Conservation (phyloP, 2,329 filamentous ascomycete genomes). For the Paracamarosporium sp. region DNA sequence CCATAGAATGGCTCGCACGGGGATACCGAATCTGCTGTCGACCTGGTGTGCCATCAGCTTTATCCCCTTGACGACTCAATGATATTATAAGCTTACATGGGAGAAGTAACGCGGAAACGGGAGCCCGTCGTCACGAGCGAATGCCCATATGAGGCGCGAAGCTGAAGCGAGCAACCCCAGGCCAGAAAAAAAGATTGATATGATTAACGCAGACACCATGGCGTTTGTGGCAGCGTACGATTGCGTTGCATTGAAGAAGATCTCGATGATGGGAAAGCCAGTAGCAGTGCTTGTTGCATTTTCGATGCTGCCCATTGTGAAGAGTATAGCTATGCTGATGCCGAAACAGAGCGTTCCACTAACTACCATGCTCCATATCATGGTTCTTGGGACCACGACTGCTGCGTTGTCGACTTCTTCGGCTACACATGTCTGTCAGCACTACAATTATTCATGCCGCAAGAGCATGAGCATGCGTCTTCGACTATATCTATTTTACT, state of each 20-base stretch:
- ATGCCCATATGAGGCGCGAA: slow-evolving; percentile 24
- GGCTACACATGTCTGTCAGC: too few species aligned
- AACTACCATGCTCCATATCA: slow-evolving; percentile 38
- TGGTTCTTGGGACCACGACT: slow-evolving; percentile 33
- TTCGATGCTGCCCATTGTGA: slow-evolving; percentile 38
- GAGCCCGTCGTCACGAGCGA: slow-evolving; percentile 20
- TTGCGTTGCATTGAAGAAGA: slow-evolving; percentile 42
- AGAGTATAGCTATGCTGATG: slow-evolving; percentile 41
- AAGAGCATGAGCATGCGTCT: too few species aligned
- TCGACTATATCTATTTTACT: too few species aligned
- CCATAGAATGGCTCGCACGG: too few species aligned
- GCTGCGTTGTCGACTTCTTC: slow-evolving; percentile 32
- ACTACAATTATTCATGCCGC: too few species aligned
- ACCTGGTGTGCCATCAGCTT: too few species aligned
- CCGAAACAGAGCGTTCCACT: slow-evolving; percentile 35
- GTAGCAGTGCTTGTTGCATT: slow-evolving; percentile 11
- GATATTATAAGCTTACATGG: too few species aligned
- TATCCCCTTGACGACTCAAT: too few species aligned
- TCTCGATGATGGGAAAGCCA: slow-evolving; percentile 55
- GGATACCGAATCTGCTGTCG: too few species aligned
- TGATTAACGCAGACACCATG: slow-evolving; percentile 19
- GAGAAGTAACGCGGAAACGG: background rate
- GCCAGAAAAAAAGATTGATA: slow-evolving; percentile 10
- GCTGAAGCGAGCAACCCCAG: slow-evolving; percentile 19
- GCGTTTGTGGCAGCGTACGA: background rate